Base-by-base conservation (phyloP, 2,329 filamentous ascomycete genomes). In the Ploettnerulaceae sp. region DNA sequence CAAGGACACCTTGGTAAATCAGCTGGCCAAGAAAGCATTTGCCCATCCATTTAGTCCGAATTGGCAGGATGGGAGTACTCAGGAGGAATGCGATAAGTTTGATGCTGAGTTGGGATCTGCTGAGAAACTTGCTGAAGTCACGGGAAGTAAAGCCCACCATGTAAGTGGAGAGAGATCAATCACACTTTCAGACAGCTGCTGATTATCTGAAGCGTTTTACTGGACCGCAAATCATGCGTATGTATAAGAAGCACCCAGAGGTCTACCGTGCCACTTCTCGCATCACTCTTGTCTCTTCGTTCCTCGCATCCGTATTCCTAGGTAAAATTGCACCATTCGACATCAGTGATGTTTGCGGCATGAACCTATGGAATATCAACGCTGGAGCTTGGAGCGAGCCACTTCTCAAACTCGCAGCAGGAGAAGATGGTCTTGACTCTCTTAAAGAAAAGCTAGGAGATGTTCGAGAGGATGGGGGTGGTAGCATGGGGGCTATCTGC, bases 21-120 rank as follows among this genome's bases (percentile, higher is more conserved):
- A 95, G 69, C 71, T 97, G 20, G 67, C 66, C 48, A 60, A 66
- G 20, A 69, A 71, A 7, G 86, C 84, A 0, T 87, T 97, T 62
- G 86, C 89, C 12, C 85, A 94, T 65, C 82, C 86, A 4, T 90
- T 82, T 69, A 89, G 88, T 55, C 93, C 93, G 6, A 98, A 97
- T 66, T 98, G 93, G 93, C 93, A 97, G 69, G 93, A 98, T 66
- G 85, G 90, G 52, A 95, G 89, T 69, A 97, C 93, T 2, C 89
- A 96, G 70, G 75, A 75, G 56, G 87, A 98, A 69, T 96, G 90
- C 64, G 89, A 96, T 64, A 75, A 79, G 53, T 97, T 97, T 62
- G 90, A 97, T 65, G 75, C 71, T 4, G 71, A 73, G 43, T 69
- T 96, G 6, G 86, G 86, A 1, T 73, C 73, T 5, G 72, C 78